Percentiles rank a stretch among this genome's conserved stretches.
These are phyloP conservation scores for Neospora caninum DNA, from an alignment of 169 alveolate species.

Conservation along the genomic window DNA sequence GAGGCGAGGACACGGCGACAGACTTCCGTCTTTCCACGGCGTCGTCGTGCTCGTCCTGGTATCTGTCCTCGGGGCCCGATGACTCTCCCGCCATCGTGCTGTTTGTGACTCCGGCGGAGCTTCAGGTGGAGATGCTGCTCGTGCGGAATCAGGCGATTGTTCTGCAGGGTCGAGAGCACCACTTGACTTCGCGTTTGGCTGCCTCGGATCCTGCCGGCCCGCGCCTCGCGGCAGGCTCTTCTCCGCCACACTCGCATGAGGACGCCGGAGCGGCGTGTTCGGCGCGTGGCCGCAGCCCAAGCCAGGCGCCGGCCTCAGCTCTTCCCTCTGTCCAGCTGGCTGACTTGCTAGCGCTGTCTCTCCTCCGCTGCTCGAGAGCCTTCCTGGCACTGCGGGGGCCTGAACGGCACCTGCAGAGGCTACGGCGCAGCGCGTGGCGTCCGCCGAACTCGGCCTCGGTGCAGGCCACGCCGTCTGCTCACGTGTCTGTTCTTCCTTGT, in stretches of 20 bases:
- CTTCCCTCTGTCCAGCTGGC: not conserved
- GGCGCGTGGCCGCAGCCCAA: not conserved
- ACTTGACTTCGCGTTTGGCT: not conserved
- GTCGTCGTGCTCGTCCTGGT: not conserved
- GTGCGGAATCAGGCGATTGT: not conserved
- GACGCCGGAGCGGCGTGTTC: not conserved
- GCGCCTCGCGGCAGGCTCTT: not conserved
- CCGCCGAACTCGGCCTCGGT: not conserved
- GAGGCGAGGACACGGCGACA: not conserved
- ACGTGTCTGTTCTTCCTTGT: not conserved
- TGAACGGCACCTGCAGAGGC: not conserved
- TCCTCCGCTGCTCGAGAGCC: constrained; percentile 8
- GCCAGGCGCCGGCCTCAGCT: not conserved
- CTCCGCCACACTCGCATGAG: not conserved
- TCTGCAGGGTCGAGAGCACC: not conserved
- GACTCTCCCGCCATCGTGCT: not conserved
- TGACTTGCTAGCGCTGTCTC: constrained; percentile 12
- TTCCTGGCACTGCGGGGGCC: not conserved
- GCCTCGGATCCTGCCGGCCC: no score
- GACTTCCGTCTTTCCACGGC: not conserved
- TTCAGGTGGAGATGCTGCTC: not conserved
- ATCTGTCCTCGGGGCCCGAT: not conserved
- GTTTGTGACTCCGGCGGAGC: not conserved
- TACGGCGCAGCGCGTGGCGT: not conserved
- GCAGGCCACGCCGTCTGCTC: not conserved